Evolutionary conservation across 441 rosid species (phyloP).

Genomic region (Rhodomyrtus psidioides): DNA sequence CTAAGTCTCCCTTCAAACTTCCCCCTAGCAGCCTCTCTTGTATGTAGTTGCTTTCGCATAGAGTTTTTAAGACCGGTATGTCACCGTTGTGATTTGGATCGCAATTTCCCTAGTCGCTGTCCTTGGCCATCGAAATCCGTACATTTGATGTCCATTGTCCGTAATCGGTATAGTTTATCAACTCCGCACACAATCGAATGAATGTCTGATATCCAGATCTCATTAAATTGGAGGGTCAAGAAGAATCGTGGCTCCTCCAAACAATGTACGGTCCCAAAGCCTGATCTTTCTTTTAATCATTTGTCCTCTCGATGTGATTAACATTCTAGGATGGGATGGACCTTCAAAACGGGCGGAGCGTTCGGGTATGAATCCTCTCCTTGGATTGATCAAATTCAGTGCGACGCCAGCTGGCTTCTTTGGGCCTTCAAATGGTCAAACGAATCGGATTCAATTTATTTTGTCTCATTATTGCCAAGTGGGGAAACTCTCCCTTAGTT

Average conservation of each 20-base stretch:
- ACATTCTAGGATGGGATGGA: background rate
- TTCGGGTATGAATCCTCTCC: background rate
- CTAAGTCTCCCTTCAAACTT: background rate
- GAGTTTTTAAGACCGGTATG: background rate
- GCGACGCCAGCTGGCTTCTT: background rate
- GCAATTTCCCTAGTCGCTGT: too few species aligned
- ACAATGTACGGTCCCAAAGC: background rate
- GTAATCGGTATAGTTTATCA: background rate
- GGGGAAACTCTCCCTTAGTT: background rate
- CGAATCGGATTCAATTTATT: background rate
- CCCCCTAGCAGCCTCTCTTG: background rate
- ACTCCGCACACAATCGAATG: background rate
- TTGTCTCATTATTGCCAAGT: background rate
- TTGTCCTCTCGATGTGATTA: background rate
- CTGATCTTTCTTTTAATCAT: background rate
- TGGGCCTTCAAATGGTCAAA: background rate
- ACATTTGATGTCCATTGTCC: background rate
- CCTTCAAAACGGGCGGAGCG: background rate
- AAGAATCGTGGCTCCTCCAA: background rate
- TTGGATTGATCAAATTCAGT: background rate
- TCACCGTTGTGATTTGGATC: too few species aligned
- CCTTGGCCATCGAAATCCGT: too few species aligned
- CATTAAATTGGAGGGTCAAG: background rate
- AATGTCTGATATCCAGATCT: too few species aligned
- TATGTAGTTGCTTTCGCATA: background rate